Base-by-base conservation (phyloP, 2,329 filamentous ascomycete species). In the Diplodia mutila region DNA sequence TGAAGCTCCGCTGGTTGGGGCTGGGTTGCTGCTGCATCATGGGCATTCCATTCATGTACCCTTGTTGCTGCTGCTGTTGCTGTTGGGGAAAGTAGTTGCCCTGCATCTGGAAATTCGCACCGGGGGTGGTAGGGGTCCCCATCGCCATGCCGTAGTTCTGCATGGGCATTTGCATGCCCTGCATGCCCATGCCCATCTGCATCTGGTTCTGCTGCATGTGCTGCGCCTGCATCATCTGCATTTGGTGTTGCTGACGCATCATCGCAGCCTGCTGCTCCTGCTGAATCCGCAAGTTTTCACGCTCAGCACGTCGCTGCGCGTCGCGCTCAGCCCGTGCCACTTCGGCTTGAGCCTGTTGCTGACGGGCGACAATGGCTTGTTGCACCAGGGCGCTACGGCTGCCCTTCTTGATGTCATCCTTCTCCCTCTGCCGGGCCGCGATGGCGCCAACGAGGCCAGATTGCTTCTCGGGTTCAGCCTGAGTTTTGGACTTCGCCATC, bases 341-440 rank as follows among this genome's bases (percentile, higher is more conserved):
- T 55, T 73, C 57, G 48, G 77, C 75, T 67, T 82, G 85, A 65
- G 89, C 86, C 73, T 91, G 88, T 18, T 75, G 71, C 55, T 80
- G 85, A 72, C 90, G 87, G 32, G 89, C 73, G 14, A 68, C 69
- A 39, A 93, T 92, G 0, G 90, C 91, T 69, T 91, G 85, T 71
- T 93, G 89, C 8, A 93, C 90, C 68, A 89, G 87, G 67, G 90
- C 88, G 53, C 89, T 90, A 68, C 90, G 88, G 69, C 89, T 80
- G 0, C 90, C 66, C 67, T 90, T 85, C 73, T 87, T 91, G 78
- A 91, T 87, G 65, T 90, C 86, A 70, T 87, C 84, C 75, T 88
- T 92, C 74, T 97, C 93, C 12, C 89, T 88, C 77, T 97, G 92
- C 16, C 93, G 87, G 1, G 88, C 86, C 69, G 92, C 90, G 66